A percentile compares a stretch with the other conserved stretches of the same genome.
Evolutionary conservation across 495 filamentous ascomycete species (phyloP).

Genomic region (Filosporella fistucella): DNA sequence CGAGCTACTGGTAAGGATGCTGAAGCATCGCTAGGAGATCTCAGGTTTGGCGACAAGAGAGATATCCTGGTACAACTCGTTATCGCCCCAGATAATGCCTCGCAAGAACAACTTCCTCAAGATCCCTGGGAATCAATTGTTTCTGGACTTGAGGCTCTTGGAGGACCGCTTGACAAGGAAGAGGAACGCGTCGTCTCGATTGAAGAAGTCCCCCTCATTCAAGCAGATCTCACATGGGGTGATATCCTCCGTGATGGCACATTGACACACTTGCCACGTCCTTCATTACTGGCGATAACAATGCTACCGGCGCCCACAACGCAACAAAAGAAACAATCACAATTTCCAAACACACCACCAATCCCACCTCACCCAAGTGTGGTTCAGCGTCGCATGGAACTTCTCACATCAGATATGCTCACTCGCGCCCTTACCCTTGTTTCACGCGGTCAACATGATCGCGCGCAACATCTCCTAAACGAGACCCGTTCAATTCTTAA

Average conservation of each 20-base stretch:
- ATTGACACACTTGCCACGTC: slow-evolving; percentile 79
- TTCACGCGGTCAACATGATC: slow-evolving; percentile 86
- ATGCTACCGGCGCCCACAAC: slow-evolving; percentile 78
- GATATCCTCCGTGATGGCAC: slow-evolving; percentile 92
- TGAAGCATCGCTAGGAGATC: slow-evolving; percentile 87
- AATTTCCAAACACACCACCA: slow-evolving; percentile 62
- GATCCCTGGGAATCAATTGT: slow-evolving; percentile 97
- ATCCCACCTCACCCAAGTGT: slow-evolving; percentile 95
- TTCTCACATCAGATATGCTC: slow-evolving; percentile 97
- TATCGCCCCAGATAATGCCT: slow-evolving; percentile 82
- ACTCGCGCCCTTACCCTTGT: slow-evolving; percentile 89
- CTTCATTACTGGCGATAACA: slow-evolving; percentile 93
- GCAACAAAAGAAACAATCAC: slow-evolving; percentile 48
- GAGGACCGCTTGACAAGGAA: slow-evolving; percentile 85
- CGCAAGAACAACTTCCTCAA: slow-evolving; percentile 82
- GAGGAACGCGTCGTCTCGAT: slow-evolving; percentile 81
- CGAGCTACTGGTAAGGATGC: slow-evolving; percentile 95
- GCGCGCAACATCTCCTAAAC: slow-evolving; percentile 82
- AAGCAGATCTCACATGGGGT: slow-evolving; percentile 90
- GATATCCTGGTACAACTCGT: slow-evolving; percentile 95
- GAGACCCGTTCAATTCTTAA: slow-evolving; percentile 96
- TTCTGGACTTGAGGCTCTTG: slow-evolving; percentile 89
- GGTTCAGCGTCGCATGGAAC: slow-evolving; percentile 95
- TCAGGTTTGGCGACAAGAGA: slow-evolving; percentile 95
- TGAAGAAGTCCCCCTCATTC: slow-evolving; percentile 92